phyloP scores from a whole-genome alignment of 176 grass and related monocot genomes.

The Stipa capillata region DNA sequence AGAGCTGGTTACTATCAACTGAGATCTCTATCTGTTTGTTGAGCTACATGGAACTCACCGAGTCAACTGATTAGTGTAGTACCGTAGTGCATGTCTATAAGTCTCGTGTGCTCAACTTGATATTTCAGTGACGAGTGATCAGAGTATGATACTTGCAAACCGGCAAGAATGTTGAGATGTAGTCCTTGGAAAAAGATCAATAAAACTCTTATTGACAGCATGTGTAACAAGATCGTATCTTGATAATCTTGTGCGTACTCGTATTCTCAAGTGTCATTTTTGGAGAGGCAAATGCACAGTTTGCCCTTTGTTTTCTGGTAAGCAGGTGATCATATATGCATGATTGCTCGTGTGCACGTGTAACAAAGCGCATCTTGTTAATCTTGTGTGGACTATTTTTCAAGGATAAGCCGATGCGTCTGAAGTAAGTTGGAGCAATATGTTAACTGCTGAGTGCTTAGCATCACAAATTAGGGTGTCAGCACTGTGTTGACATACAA shows the following conservation, averaged over 20 bases:
- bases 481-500: not conserved
- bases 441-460: not conserved
- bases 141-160: not conserved
- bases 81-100: slow-evolving; percentile 6
- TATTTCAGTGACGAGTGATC: slow-evolving; percentile 1
- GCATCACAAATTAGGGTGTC: not conserved
- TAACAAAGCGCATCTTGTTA: no score
- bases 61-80: slow-evolving; percentile 1
- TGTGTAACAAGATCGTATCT: not conserved
- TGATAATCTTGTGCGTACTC: not conserved
- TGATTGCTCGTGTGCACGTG: no score
- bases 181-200: slow-evolving; percentile 29
- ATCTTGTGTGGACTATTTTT: no score
- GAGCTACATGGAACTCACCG: not conserved
- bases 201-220: slow-evolving; percentile 21
- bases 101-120: not conserved
- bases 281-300: no score
- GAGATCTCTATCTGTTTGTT: slow-evolving; percentile 9
- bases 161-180: not conserved
- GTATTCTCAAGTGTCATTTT: no score
- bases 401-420: not conserved
- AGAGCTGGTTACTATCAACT: slow-evolving; percentile 2
- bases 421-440: not conserved
- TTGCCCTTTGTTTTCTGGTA: not conserved
- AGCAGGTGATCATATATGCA: not conserved